These are phyloP conservation scores for Saksenaea oblongispora DNA, from an alignment of 371 early-diverging fungal species.

Conservation along the genomic window DNA sequence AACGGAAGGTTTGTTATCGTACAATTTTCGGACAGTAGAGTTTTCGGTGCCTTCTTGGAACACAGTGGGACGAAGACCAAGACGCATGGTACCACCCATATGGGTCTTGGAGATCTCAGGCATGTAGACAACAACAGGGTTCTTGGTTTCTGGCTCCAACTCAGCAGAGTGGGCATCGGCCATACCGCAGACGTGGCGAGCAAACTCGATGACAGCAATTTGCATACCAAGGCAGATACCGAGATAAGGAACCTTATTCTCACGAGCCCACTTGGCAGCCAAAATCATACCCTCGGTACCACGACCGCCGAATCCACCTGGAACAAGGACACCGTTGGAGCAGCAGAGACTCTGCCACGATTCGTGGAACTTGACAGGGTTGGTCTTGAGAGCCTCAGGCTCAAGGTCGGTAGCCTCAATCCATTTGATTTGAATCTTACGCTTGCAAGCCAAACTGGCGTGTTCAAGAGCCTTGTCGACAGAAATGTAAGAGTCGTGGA, in stretches of 20 bases:
- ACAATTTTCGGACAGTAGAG: constrained; percentile 66
- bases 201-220: constrained; percentile 98
- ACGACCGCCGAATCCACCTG: constrained; percentile 99
- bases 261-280: constrained; percentile 98
- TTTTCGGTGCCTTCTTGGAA: constrained; percentile 73
- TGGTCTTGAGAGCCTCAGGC: constrained; percentile 61
- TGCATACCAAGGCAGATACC: constrained; percentile 99
- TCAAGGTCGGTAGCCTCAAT: constrained; percentile 95
- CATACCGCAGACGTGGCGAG: constrained; percentile 93
- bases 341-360: constrained; percentile 89
- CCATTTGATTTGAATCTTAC: constrained; percentile 89
- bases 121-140: constrained; percentile 93
- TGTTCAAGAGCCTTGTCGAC: constrained; percentile 96
- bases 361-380: constrained; percentile 92
- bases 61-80: constrained; percentile 89
- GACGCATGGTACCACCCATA: constrained; percentile 96
- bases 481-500: constrained; percentile 97
- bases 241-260: constrained; percentile 97
- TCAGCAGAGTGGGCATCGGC: constrained; percentile 87
- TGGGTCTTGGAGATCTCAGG: constrained; percentile 95
- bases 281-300: constrained; percentile 97
- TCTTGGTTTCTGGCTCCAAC: constrained; percentile 69
- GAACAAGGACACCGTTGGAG: constrained; percentile 97
- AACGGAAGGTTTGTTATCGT: constrained; percentile 65
- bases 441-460: constrained; percentile 82